Percentiles rank a stretch among this genome's conserved stretches.
These are phyloP conservation scores for Plasmodium reichenowi DNA, from an alignment of 169 alveolate genomes.

Conservation along the genomic window DNA sequence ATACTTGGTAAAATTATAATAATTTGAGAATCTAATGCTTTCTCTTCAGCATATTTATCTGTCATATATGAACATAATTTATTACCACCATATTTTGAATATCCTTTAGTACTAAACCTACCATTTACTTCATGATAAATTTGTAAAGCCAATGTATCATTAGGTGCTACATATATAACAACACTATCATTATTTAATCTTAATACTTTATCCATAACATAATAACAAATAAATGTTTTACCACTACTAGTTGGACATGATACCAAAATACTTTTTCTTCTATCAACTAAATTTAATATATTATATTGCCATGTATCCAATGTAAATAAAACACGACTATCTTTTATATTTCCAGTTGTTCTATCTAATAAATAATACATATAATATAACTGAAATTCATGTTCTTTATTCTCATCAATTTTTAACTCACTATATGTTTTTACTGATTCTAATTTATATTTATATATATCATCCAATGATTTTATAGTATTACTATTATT, in stretches of 20 bases:
- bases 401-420: constrained; percentile 81
- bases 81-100: constrained; percentile 80
- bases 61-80: constrained; percentile 79
- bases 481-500: constrained; percentile 39
- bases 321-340: constrained; percentile 91
- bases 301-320: constrained; percentile 94
- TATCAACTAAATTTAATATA: constrained; percentile 89
- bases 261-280: constrained; percentile 85
- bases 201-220: constrained; percentile 93
- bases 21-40: constrained; percentile 89
- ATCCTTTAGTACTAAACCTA: constrained; percentile 90
- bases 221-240: constrained; percentile 93
- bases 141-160: constrained; percentile 92
- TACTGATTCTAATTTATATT: constrained; percentile 41
- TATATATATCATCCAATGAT: constrained; percentile 24
- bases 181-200: constrained; percentile 90
- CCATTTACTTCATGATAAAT: constrained; percentile 92
- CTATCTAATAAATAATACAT: constrained; percentile 91
- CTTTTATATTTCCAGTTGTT: constrained; percentile 88
- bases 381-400: constrained; percentile 84
- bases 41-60: constrained; percentile 86
- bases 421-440: constrained; percentile 47
- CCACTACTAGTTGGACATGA: constrained; percentile 95
- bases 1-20: constrained; percentile 91
- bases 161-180: constrained; percentile 93